Evolutionary conservation across 2,329 filamentous ascomycete species (phyloP).

Genomic region (Pseudogymnoascus sp.): DNA sequence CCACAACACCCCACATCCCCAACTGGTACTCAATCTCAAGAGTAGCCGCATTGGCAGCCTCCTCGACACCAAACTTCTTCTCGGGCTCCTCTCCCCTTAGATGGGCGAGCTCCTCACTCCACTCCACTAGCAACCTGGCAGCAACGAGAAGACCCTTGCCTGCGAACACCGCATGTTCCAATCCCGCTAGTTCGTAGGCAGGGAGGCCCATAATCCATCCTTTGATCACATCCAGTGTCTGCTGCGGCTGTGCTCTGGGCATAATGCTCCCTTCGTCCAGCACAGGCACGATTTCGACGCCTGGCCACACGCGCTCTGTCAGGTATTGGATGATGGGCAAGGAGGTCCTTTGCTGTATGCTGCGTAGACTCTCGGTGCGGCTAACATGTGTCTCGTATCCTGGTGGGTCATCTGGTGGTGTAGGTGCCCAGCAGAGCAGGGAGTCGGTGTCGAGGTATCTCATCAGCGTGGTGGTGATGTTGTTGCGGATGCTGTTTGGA

Average conservation of each 20-base stretch:
- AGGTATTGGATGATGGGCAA: constrained; percentile 65
- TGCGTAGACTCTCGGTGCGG: constrained; percentile 52
- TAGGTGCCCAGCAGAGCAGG: constrained; percentile 78
- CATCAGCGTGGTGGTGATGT: constrained; percentile 62
- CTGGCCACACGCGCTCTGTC: constrained; percentile 70
- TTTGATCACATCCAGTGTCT: constrained; percentile 67
- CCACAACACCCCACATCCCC: constrained; percentile 87
- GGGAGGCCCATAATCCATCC: constrained; percentile 68
- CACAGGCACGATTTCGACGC: constrained; percentile 69
- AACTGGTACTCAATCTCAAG: constrained; percentile 90
- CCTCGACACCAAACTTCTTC: constrained; percentile 64
- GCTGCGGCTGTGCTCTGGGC: constrained; percentile 62
- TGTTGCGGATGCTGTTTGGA: constrained; percentile 44
- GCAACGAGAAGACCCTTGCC: constrained; percentile 80
- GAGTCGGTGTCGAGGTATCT: constrained; percentile 89
- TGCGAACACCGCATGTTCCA: constrained; percentile 76
- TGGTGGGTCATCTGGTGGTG: constrained; percentile 40
- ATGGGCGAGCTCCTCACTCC: constrained; percentile 65
- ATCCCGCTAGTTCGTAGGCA: constrained; percentile 73
- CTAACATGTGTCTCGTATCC: constrained; percentile 36
- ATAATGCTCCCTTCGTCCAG: constrained; percentile 71
- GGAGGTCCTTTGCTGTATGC: constrained; percentile 62
- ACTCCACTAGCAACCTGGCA: constrained; percentile 71
- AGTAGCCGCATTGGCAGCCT: constrained; percentile 69
- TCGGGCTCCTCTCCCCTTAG: constrained; percentile 30